Conservation (phyloP, 2,329 filamentous ascomycete species). For the Aureobasidium sp. region DNA sequence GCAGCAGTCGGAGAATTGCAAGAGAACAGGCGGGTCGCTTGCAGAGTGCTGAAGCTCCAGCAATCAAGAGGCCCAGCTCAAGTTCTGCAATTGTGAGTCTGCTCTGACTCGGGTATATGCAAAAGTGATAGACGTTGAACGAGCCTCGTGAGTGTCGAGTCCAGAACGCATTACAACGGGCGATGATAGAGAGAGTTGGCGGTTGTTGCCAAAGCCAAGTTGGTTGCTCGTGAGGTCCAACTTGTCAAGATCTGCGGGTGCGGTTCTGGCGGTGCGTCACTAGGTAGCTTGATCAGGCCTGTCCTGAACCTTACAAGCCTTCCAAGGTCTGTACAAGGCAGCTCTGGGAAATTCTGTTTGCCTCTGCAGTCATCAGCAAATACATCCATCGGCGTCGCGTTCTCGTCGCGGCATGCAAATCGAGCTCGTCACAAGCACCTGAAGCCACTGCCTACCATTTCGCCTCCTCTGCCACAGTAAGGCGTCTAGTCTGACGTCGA, state of each 20-base stretch:
- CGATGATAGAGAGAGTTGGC: background rate
- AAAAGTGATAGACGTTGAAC: background rate
- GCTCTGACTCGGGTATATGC: no score
- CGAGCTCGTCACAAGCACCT: background rate
- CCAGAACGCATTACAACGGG: background rate
- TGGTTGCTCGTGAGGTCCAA: background rate
- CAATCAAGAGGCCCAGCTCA: background rate
- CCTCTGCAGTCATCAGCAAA: background rate
- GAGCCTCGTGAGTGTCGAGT: background rate
- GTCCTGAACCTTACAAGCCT: slow-evolving; percentile 7
- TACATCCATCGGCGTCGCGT: background rate
- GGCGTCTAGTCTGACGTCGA: slow-evolving; percentile 8
- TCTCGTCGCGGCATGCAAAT: background rate
- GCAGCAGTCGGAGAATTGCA: background rate
- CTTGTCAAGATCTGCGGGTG: slow-evolving; percentile 2
- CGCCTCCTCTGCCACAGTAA: background rate
- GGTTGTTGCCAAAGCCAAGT: background rate
- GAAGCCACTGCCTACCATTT: background rate
- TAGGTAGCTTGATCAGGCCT: background rate
- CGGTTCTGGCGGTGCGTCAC: background rate
- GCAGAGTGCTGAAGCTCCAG: background rate
- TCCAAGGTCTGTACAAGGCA: slow-evolving; percentile 1
- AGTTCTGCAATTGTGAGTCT: background rate
- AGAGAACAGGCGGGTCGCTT: background rate
- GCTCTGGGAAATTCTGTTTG: slow-evolving; percentile 1